A percentile compares a stretch with the other conserved stretches of the same genome.
Conservation (phyloP, 148 eudicot species). For the Diospyros kaki region DNA sequence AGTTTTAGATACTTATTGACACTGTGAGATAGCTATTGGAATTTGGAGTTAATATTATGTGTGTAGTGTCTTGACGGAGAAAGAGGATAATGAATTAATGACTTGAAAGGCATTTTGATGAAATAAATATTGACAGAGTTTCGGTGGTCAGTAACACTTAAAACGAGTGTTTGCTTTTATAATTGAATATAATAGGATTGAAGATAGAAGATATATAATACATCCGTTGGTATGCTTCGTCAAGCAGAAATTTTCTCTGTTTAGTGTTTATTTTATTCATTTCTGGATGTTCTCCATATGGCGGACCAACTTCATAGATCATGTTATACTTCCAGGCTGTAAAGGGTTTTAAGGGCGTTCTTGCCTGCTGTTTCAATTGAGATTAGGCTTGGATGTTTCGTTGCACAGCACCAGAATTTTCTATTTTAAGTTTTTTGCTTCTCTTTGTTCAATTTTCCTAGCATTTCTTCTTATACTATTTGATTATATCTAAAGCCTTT, state of each 20-base stretch:
- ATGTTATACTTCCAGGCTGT: background rate
- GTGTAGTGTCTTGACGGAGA: too few relatives aligned
- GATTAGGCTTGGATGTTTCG: background rate
- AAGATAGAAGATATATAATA: background rate
- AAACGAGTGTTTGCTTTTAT: too few relatives aligned
- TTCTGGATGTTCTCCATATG: background rate
- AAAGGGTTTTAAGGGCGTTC: background rate
- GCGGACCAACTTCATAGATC: background rate
- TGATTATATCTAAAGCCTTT: background rate
- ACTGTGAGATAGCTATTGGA: too few relatives aligned
- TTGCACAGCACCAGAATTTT: background rate
- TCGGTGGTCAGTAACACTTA: too few relatives aligned
- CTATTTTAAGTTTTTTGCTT: too few relatives aligned
- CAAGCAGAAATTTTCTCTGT: background rate
- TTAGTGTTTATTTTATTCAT: background rate
- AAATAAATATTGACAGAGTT: too few relatives aligned
- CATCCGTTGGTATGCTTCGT: background rate
- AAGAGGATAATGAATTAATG: too few relatives aligned
- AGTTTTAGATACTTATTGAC: too few relatives aligned
- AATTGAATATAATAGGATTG: too few relatives aligned
- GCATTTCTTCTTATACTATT: background rate
- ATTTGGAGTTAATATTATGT: too few relatives aligned
- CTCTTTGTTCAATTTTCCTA: background rate
- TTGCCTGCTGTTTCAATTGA: background rate
- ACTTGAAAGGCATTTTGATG: too few relatives aligned